Conservation (phyloP, 1,139 yeast species). For the Ogataea hybrid region DNA sequence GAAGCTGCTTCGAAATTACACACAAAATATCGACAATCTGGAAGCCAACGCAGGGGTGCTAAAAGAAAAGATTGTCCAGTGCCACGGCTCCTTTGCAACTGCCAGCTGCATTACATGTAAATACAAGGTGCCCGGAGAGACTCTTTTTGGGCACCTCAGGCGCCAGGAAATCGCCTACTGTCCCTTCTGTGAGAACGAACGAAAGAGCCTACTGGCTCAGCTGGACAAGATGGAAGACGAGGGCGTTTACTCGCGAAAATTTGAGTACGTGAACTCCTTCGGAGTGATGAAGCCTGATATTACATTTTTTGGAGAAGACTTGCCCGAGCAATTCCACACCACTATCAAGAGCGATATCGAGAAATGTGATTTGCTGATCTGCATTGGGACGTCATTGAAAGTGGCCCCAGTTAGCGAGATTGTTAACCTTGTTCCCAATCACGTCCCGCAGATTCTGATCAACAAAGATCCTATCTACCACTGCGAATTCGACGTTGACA, state of each 20-base stretch:
- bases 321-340: slow-evolving; percentile 73
- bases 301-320: slow-evolving; percentile 88
- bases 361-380: slow-evolving; percentile 76
- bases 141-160: slow-evolving; percentile 61
- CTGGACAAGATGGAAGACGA: slow-evolving; percentile 31
- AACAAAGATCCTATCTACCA: slow-evolving; percentile 80
- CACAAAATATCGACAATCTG: slow-evolving; percentile 92
- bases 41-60: slow-evolving; percentile 82
- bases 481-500: slow-evolving; percentile 74
- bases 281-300: slow-evolving; percentile 97
- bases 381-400: slow-evolving; percentile 91
- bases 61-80: slow-evolving; percentile 74
- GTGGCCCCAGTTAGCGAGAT: slow-evolving; percentile 97
- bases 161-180: slow-evolving; percentile 67
- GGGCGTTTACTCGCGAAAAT: slow-evolving; percentile 32
- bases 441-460: slow-evolving; percentile 80
- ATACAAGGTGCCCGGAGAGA: slow-evolving; percentile 63
- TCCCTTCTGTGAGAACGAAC: slow-evolving; percentile 55
- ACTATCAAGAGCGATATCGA: slow-evolving; percentile 55
- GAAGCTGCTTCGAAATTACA: slow-evolving; percentile 81
- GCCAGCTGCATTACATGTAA: slow-evolving; percentile 88
- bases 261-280: slow-evolving; percentile 40
- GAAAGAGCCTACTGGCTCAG: slow-evolving; percentile 34
- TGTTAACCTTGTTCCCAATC: slow-evolving; percentile 66
- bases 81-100: slow-evolving; percentile 94